Conservation (phyloP, 805 yeast species). For the Pichia rugopelliculosa region DNA sequence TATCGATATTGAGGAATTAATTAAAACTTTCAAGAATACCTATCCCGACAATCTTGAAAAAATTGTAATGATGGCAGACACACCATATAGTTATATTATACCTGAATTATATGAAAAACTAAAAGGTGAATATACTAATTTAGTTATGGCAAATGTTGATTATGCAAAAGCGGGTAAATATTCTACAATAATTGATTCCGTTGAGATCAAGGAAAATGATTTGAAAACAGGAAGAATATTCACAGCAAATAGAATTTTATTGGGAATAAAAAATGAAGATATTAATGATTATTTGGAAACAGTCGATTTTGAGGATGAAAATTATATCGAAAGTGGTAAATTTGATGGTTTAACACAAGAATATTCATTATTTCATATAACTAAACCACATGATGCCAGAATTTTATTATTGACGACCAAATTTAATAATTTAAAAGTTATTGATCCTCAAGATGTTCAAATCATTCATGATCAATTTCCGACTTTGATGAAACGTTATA, state of each 20-base stretch:
- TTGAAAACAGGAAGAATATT: neutral
- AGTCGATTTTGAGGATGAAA: slow-evolving; percentile 7
- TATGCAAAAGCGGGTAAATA: slow-evolving; percentile 17
- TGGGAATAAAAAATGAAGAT: slow-evolving; percentile 20
- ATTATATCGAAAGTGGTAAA: slow-evolving; percentile 22
- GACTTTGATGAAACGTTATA: slow-evolving; percentile 74
- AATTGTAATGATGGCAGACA: slow-evolving; percentile 66
- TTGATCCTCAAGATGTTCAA: slow-evolving; percentile 34
- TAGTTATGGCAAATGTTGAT: slow-evolving; percentile 36
- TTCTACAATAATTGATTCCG: slow-evolving; percentile 22
- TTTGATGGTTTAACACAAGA: slow-evolving; percentile 31
- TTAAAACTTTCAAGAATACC: slow-evolving; percentile 33
- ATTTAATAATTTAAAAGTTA: slow-evolving; percentile 47
- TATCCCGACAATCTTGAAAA: slow-evolving; percentile 35
- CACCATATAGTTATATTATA: slow-evolving; percentile 52
- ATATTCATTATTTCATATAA: slow-evolving; percentile 61
- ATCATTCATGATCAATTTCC: slow-evolving; percentile 59
- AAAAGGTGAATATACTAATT: slow-evolving; percentile 26
- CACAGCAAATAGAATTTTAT: slow-evolving; percentile 28
- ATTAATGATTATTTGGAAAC: slow-evolving; percentile 6
- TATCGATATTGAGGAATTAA: slow-evolving; percentile 36
- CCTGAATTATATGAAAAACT: slow-evolving; percentile 31
- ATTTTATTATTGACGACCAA: slow-evolving; percentile 67
- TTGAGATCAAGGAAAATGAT: neutral
- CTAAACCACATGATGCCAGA: slow-evolving; percentile 71